A percentile compares a stretch with the other conserved stretches of the same genome.
Conservation (phyloP, 2,329 filamentous ascomycete species). For the Metarhizium guizhouense region DNA sequence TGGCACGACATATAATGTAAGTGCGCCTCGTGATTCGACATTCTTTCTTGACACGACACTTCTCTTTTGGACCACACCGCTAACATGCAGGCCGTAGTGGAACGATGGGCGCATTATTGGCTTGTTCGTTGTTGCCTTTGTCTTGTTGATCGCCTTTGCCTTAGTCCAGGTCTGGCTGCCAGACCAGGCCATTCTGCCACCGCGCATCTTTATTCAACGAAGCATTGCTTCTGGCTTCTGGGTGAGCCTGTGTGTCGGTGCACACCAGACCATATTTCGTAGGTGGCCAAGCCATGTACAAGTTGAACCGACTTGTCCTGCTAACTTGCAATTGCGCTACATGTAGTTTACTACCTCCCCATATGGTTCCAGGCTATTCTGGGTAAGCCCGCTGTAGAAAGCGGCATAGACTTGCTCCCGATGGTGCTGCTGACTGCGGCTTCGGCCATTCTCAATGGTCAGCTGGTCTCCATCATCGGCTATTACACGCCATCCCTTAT, state of each 20-base stretch:
- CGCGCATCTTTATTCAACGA: conserved; percentile 29
- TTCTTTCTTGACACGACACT: neutral
- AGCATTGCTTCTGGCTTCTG: conserved; percentile 27
- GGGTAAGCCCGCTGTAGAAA: conserved; percentile 14
- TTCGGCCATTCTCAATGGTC: conserved; percentile 12
- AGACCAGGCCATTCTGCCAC: conserved; percentile 28
- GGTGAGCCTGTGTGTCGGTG: conserved; percentile 13
- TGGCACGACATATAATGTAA: conserved; percentile 21
- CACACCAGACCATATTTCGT: conserved; percentile 13
- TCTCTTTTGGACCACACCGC: neutral
- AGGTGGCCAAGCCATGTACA: conserved; percentile 5
- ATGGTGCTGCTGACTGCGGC: conserved; percentile 11
- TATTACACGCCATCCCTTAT: conserved; percentile 31
- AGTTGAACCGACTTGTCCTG: conserved; percentile 22
- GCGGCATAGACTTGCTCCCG: conserved; percentile 15
- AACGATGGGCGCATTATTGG: conserved; percentile 31
- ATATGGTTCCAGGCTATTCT: conserved; percentile 41
- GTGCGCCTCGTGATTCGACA: neutral
- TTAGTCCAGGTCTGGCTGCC: conserved; percentile 23
- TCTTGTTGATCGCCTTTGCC: conserved; percentile 32
- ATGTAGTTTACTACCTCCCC: conserved; percentile 32
- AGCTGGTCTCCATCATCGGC: conserved; percentile 18
- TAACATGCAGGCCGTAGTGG: conserved; percentile 21
- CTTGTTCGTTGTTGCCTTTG: conserved; percentile 28
- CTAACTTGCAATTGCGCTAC: conserved; percentile 22